A percentile compares a stretch with the other conserved stretches of the same genome.
These are phyloP conservation scores for Coemansia sp. DNA, from an alignment of 192 early-diverging fungal species.

Conservation along the genomic window DNA sequence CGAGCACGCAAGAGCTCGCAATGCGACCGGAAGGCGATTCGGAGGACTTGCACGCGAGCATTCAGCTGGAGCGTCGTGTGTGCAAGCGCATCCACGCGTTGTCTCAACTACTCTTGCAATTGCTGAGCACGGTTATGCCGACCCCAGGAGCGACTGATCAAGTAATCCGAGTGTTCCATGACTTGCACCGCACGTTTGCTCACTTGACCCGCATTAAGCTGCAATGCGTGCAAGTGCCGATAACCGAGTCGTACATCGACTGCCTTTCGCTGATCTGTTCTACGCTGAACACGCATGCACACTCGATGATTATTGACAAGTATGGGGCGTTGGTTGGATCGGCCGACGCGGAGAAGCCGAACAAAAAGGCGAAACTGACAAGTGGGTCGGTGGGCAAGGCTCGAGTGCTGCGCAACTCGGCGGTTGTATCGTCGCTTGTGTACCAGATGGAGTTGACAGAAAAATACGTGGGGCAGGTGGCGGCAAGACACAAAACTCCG, in stretches of 20 bases:
- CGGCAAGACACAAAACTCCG: constrained; percentile 69
- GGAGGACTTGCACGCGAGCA: constrained; percentile 24
- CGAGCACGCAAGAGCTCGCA: constrained; percentile 11
- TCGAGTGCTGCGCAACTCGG: constrained; percentile 68
- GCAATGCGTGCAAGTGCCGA: constrained; percentile 11
- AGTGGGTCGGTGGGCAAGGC: not conserved
- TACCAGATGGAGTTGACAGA: constrained; percentile 78
- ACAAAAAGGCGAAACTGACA: not conserved
- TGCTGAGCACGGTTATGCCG: constrained; percentile 20
- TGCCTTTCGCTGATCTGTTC: constrained; percentile 28
- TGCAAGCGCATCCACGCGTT: constrained; percentile 26
- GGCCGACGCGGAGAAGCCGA: not conserved
- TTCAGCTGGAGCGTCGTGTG: constrained; percentile 29
- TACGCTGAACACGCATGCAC: constrained; percentile 26
- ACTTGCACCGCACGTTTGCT: constrained; percentile 27
- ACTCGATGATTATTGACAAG: constrained; percentile 20
- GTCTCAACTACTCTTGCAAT: constrained; percentile 18
- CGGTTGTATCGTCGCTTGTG: constrained; percentile 70
- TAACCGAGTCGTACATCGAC: constrained; percentile 42
- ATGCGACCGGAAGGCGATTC: constrained; percentile 2
- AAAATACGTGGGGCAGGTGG: constrained; percentile 66
- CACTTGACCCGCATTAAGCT: constrained; percentile 33
- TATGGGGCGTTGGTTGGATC: constrained; percentile 18
- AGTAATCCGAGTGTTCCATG: constrained; percentile 27
- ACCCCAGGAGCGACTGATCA: constrained; percentile 16